A percentile compares a stretch with the other conserved stretches of the same genome.
These are phyloP conservation scores for Citrus trifoliata DNA, from an alignment of 345 rosid genomes.

Conservation along the genomic window DNA sequence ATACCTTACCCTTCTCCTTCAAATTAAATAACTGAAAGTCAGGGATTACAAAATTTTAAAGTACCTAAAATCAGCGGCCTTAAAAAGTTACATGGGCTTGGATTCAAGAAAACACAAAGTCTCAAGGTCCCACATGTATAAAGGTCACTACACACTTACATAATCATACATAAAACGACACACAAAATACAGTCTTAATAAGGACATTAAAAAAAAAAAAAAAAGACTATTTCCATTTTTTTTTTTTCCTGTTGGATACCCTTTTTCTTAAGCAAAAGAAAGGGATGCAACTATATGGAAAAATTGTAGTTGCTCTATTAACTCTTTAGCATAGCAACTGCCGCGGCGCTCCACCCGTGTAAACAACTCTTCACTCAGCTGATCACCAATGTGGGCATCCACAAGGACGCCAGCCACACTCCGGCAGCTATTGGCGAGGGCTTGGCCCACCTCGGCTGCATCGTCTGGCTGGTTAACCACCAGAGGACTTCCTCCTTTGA, in stretches of 20 bases:
- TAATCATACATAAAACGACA: not conserved
- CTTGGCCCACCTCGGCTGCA: slow-evolving; percentile 66
- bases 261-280: slow-evolving; percentile 33
- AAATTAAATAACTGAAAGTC: not conserved
- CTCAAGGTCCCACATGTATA: slow-evolving; percentile 1
- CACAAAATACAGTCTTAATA: slow-evolving; percentile 2
- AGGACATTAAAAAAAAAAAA: not conserved
- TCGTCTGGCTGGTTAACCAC: slow-evolving; percentile 78
- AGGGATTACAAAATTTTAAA: not conserved
- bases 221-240: not conserved
- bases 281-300: slow-evolving; percentile 86
- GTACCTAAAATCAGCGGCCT: not conserved
- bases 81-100: slow-evolving; percentile 9
- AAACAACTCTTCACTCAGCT: slow-evolving; percentile 71
- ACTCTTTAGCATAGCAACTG: slow-evolving; percentile 63
- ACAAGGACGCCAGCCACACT: slow-evolving; percentile 87
- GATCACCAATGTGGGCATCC: slow-evolving; percentile 87
- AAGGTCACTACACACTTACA: slow-evolving; percentile 5
- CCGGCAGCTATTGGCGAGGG: slow-evolving; percentile 68
- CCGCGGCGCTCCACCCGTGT: slow-evolving; percentile 59
- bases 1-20: not conserved
- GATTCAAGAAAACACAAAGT: slow-evolving; percentile 26
- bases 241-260: not conserved
- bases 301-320: slow-evolving; percentile 75
- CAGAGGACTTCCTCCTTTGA: slow-evolving; percentile 94